Percentiles rank a stretch among this genome's conserved stretches.
Evolutionary conservation across 2,329 filamentous ascomycete genomes (phyloP).

Genomic region (Gaeumannomyces sp.): DNA sequence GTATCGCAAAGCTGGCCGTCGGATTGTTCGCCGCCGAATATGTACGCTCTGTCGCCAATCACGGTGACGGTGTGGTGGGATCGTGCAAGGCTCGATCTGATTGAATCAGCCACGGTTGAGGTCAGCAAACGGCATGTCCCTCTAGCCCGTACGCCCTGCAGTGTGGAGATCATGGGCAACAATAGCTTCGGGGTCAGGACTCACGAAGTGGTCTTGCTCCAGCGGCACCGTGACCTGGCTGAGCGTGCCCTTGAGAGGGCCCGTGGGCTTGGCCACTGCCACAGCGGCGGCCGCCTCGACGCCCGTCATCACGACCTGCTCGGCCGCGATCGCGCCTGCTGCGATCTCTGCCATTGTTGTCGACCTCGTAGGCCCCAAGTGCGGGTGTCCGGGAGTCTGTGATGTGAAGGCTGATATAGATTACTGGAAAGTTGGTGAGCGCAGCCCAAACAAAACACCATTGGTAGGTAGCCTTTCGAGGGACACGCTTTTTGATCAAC

Average conservation of each 20-base stretch:
- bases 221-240: constrained; percentile 36
- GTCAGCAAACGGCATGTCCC: not conserved
- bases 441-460: not conserved
- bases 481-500: not conserved
- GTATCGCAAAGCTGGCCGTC: constrained; percentile 37
- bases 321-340: constrained; percentile 31
- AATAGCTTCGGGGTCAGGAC: not conserved
- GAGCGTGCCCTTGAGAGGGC: constrained; percentile 44
- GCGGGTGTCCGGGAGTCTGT: not conserved
- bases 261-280: constrained; percentile 43
- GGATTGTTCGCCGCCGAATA: constrained; percentile 44
- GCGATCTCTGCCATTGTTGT: constrained; percentile 31
- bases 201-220: constrained; percentile 24
- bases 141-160: no score
- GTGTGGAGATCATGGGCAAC: no score
- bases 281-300: constrained; percentile 34
- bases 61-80: constrained; percentile 46
- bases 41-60: constrained; percentile 46
- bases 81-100: constrained; percentile 34
- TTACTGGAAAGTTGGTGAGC: not conserved
- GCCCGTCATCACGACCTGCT: constrained; percentile 34
- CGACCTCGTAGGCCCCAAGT: not conserved
- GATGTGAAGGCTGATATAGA: not conserved
- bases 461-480: not conserved
- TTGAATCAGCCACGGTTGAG: no score